Conservation (phyloP, 345 rosid species). For the rapeseed (Brassica napus) region Da-Ae NC_063442.1:41341501-41342000, state of each 20-base stretch:
- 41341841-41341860: neutral
- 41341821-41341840: neutral
- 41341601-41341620: too few species aligned
- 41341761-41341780: neutral
- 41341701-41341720: too few species aligned
- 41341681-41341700: too few species aligned
- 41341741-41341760: neutral
- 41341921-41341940: neutral
- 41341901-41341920: neutral
- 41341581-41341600: too few species aligned
- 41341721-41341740: neutral
- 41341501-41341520: too few species aligned
- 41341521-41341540: too few species aligned
- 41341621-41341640: too few species aligned
- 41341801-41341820: neutral
- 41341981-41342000: neutral
- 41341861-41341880: neutral
- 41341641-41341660: too few species aligned
- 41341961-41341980: neutral
- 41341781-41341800: neutral
- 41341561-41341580: too few species aligned
- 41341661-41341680: too few species aligned
- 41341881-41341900: neutral
- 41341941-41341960: neutral
- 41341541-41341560: too few species aligned